Conservation (phyloP, 306 rosid genomes). For the Malus sylvestris region DNA sequence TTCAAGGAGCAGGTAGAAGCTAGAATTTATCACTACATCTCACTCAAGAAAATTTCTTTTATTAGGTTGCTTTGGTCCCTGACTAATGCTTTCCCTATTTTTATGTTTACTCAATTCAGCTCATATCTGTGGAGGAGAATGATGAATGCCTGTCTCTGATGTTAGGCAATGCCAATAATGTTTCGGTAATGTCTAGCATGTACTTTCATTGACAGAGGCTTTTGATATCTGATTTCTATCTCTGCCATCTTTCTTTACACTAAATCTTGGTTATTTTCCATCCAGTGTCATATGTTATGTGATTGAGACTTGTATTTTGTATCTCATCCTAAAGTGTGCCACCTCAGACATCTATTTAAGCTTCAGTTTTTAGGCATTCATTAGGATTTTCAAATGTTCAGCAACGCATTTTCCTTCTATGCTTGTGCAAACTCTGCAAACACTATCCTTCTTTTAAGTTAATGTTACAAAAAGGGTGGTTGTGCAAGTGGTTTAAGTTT, state of each 20-base stretch:
- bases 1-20: slow-evolving; percentile 64
- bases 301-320: not conserved
- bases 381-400: not conserved
- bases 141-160: slow-evolving; percentile 36
- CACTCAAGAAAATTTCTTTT: slow-evolving; percentile 2
- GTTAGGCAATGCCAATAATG: slow-evolving; percentile 33
- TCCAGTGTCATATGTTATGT: not conserved
- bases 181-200: slow-evolving; percentile 33
- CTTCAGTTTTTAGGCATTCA: not conserved
- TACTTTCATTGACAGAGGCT: not conserved
- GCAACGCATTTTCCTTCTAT: not conserved
- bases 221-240: not conserved
- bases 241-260: not conserved
- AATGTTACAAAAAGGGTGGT: not conserved
- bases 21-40: not conserved
- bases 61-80: slow-evolving; percentile 16
- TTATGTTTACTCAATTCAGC: slow-evolving; percentile 31
- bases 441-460: not conserved
- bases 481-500: not conserved
- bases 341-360: not conserved
- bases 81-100: slow-evolving; percentile 2
- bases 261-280: not conserved
- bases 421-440: not conserved
- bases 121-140: slow-evolving; percentile 45
- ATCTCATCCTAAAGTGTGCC: not conserved